phyloP scores from a whole-genome alignment of 192 early-diverging fungal species.

The Jimgerdemannia flammicorona region DNA sequence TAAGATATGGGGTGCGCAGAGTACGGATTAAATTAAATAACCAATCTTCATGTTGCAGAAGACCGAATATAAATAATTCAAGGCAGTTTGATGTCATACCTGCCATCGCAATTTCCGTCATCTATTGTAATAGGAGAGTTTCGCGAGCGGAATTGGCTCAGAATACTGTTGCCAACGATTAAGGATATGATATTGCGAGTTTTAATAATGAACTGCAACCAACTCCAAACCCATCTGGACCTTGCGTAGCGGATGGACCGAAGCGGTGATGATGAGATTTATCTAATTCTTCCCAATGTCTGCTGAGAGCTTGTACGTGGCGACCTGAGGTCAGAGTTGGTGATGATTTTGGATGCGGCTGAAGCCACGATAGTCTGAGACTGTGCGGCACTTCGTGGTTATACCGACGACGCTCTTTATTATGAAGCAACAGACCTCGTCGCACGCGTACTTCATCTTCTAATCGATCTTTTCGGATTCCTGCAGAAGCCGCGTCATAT shows the following conservation, averaged over 20 bases:
- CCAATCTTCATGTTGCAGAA: too few relatives aligned
- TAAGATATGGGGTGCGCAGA: too few relatives aligned
- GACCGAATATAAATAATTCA: too few relatives aligned
- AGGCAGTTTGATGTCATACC: too few relatives aligned
- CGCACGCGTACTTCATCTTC: conserved; percentile 19
- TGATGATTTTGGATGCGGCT: conserved; percentile 42
- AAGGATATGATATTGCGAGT: too few relatives aligned
- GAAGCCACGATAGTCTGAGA: conserved; percentile 30
- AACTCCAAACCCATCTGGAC: conserved; percentile 12
- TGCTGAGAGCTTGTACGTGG: conserved; percentile 39
- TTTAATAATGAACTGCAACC: too few relatives aligned
- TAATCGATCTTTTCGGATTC: conserved; percentile 7
- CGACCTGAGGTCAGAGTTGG: conserved; percentile 49
- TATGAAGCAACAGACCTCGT: conserved; percentile 26
- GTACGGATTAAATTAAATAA: too few relatives aligned
- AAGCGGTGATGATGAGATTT: conserved; percentile 42
- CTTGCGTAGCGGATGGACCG: conserved; percentile 25
- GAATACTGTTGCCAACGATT: too few relatives aligned
- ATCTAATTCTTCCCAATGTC: conserved; percentile 20
- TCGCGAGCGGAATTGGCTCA: too few relatives aligned
- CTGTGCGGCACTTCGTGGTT: conserved; percentile 59
- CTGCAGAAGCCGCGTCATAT: conserved; percentile 14
- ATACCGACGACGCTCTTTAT: conserved; percentile 46
- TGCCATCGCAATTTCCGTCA: too few relatives aligned
- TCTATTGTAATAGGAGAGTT: too few relatives aligned